Evolutionary conservation across 1,284 basidiomycete genomes (phyloP).

Genomic region (Leccinum subfulvum): DNA sequence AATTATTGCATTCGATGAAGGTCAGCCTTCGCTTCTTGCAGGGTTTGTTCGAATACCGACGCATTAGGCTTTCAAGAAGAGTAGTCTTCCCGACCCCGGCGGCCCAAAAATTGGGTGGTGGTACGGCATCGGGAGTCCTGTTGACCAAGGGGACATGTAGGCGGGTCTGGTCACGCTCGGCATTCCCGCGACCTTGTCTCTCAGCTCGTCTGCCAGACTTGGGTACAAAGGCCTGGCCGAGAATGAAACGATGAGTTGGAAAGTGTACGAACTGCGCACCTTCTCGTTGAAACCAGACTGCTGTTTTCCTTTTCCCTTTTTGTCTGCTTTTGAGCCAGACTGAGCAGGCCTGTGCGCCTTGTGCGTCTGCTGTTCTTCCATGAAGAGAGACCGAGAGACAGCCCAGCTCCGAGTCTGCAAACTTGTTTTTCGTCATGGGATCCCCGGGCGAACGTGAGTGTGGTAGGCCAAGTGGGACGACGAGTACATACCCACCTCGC

Average conservation of each 20-base stretch:
- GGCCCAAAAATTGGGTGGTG: slow-evolving; percentile 97
- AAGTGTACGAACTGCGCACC: slow-evolving; percentile 40
- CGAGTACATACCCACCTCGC: too few species aligned
- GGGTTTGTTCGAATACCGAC: slow-evolving; percentile 94
- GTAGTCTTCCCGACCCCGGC: slow-evolving; percentile 98
- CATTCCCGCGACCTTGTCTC: slow-evolving; percentile 50
- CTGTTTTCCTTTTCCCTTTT: slow-evolving; percentile 76
- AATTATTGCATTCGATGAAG: too few species aligned
- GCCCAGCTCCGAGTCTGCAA: too few species aligned
- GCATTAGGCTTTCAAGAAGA: slow-evolving; percentile 87
- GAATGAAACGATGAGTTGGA: not conserved
- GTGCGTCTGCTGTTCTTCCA: slow-evolving; percentile 58
- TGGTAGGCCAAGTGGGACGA: too few species aligned
- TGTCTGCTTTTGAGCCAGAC: slow-evolving; percentile 66
- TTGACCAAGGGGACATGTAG: slow-evolving; percentile 96
- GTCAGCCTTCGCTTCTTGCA: slow-evolving; percentile 37
- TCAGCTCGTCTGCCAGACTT: slow-evolving; percentile 88
- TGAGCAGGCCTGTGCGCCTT: slow-evolving; percentile 66
- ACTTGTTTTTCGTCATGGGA: too few species aligned
- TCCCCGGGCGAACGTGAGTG: too few species aligned
- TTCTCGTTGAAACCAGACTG: slow-evolving; percentile 88
- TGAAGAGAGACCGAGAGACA: not conserved
- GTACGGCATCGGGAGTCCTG: slow-evolving; percentile 87
- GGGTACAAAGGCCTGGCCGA: slow-evolving; percentile 84
- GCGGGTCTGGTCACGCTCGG: slow-evolving; percentile 40